phyloP scores from a whole-genome alignment of 225 moss, liverwort and hornwort species.

The Pseudisothecium myosuroides region DNA sequence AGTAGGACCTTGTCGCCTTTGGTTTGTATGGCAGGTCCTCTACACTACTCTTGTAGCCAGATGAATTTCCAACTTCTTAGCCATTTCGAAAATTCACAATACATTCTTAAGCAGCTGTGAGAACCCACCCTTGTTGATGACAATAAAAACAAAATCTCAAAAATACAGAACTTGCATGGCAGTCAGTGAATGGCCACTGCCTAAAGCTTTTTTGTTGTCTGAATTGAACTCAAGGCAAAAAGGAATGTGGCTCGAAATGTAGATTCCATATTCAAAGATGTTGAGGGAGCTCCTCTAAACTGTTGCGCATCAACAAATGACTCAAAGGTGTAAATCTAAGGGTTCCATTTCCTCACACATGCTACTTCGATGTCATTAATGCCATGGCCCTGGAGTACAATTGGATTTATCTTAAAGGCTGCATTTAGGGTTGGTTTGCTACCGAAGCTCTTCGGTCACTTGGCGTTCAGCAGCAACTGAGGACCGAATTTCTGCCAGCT shows the following conservation, averaged over 20 bases:
- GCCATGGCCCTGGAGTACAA: background rate
- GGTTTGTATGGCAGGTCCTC: background rate
- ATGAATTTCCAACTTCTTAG: too few relatives aligned
- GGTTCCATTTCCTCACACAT: background rate
- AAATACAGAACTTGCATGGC: background rate
- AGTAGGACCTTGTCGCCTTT: background rate
- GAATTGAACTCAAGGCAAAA: background rate
- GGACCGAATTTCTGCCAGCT: constrained; percentile 35
- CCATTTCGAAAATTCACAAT: background rate
- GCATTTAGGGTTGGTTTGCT: background rate
- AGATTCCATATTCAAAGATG: background rate
- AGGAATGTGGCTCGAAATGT: background rate
- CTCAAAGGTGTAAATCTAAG: background rate
- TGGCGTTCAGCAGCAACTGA: constrained; percentile 27
- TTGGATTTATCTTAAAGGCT: background rate
- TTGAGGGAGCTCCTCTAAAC: background rate
- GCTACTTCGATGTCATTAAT: background rate
- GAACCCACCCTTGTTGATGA: background rate
- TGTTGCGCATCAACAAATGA: background rate
- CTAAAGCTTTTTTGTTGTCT: background rate
- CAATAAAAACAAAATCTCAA: background rate
- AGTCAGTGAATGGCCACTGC: background rate
- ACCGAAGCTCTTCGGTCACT: constrained; percentile 34
- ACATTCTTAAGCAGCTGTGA: background rate
- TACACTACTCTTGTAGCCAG: background rate